phyloP scores from a whole-genome alignment of 2,329 filamentous ascomycete species.

The Xylaria sp. region DNA sequence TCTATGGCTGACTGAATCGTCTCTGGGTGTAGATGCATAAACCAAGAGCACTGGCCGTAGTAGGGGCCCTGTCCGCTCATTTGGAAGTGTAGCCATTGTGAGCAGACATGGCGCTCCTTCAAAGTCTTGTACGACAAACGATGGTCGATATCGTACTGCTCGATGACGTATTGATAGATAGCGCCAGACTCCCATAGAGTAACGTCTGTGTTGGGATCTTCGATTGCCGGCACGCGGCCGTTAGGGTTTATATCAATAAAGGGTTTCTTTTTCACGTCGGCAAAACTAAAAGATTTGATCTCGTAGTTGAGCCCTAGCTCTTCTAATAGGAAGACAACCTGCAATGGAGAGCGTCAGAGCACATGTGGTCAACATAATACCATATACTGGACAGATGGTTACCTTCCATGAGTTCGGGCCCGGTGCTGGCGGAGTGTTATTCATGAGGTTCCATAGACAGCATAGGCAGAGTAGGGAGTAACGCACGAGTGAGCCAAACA shows the following conservation, averaged over 20 bases:
- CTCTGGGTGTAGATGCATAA: slow-evolving; percentile 41
- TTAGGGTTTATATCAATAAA: slow-evolving; percentile 5
- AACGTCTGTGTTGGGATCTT: slow-evolving; percentile 36
- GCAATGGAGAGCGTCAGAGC: not conserved
- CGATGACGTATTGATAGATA: slow-evolving; percentile 35
- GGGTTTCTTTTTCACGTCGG: slow-evolving; percentile 39
- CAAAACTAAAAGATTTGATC: slow-evolving; percentile 36
- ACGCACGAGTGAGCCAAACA: slow-evolving; percentile 33
- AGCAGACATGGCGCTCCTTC: slow-evolving; percentile 51
- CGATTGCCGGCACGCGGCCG: slow-evolving; percentile 40
- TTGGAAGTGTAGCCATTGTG: slow-evolving; percentile 57
- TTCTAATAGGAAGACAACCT: slow-evolving; percentile 39
- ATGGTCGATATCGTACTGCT: slow-evolving; percentile 49
- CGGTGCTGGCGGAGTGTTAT: not conserved
- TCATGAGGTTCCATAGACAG: not conserved
- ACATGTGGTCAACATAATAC: not conserved
- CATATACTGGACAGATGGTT: too few relatives aligned
- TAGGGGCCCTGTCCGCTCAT: slow-evolving; percentile 56
- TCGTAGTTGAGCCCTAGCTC: slow-evolving; percentile 45
- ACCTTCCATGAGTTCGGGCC: slow-evolving; percentile 29
- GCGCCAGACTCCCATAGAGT: slow-evolving; percentile 36
- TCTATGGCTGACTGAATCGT: slow-evolving; percentile 46
- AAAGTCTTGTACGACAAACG: slow-evolving; percentile 51
- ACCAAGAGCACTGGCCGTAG: slow-evolving; percentile 44
- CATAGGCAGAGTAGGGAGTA: not conserved